A percentile compares a stretch with the other conserved stretches of the same genome.
Evolutionary conservation across 129 eudicot species (phyloP).

Genomic region (Gnaphalium uliginosum): DNA sequence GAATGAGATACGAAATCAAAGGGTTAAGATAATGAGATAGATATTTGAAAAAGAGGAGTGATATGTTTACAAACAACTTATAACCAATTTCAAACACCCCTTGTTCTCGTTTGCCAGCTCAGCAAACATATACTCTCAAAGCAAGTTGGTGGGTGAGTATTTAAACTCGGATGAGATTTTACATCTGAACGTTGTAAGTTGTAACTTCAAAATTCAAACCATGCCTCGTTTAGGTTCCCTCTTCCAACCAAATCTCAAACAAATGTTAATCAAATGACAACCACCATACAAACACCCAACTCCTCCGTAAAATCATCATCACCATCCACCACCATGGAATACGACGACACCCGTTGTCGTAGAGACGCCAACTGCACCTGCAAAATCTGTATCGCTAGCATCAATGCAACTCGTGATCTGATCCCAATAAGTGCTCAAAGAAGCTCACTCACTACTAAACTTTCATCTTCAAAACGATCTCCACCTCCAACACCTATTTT

Average conservation of each 20-base stretch:
- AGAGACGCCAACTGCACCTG: conserved; percentile 83
- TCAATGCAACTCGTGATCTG: conserved; percentile 73
- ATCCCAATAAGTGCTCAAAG: conserved; percentile 50
- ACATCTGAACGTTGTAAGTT: neutral
- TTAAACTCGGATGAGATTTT: neutral
- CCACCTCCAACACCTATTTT: conserved; percentile 48
- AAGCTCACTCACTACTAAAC: conserved; percentile 41
- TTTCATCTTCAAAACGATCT: conserved; percentile 42
- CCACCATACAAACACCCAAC: conserved; percentile 40
- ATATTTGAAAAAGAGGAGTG: no score
- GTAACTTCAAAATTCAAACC: neutral
- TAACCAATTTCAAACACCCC: no score
- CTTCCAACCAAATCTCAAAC: neutral
- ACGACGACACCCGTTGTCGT: conserved; percentile 64
- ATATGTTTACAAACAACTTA: no score
- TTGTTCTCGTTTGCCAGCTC: neutral
- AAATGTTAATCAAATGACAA: conserved; percentile 33
- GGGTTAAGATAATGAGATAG: no score
- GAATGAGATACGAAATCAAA: no score
- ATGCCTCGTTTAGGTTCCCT: neutral
- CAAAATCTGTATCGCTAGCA: conserved; percentile 65
- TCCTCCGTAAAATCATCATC: conserved; percentile 55
- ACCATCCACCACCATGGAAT: conserved; percentile 26
- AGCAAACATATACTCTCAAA: no score
- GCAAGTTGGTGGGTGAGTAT: neutral